phyloP scores from a whole-genome alignment of 352 stramenopile genomes.

The Phytophthora fragariae region DNA sequence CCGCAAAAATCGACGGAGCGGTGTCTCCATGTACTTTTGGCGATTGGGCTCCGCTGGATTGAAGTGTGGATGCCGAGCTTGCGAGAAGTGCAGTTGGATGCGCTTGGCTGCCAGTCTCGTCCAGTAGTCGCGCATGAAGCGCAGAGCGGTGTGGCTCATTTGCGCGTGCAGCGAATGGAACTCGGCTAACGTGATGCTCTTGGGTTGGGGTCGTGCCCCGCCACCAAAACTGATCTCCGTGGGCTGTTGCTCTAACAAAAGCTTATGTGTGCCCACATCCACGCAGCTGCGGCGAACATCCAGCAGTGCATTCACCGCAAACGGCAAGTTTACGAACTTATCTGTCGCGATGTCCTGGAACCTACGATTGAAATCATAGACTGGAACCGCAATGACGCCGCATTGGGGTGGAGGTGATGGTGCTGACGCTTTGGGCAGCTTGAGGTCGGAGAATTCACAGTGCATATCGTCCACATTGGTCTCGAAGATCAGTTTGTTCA shows the following conservation, averaged over 20 bases:
- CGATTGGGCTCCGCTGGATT: conserved; percentile 76
- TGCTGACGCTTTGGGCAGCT: conserved; percentile 40
- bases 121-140: conserved; percentile 85
- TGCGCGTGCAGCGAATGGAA: conserved; percentile 75
- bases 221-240: conserved; percentile 70
- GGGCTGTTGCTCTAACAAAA: conserved; percentile 76
- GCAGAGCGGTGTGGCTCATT: conserved; percentile 73
- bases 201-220: conserved; percentile 34
- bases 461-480: conserved; percentile 71
- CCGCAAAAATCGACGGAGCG: conserved; percentile 66
- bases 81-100: conserved; percentile 72
- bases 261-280: conserved; percentile 62
- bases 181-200: conserved; percentile 79
- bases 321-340: conserved; percentile 75
- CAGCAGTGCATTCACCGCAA: conserved; percentile 74
- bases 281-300: conserved; percentile 79
- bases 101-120: conserved; percentile 74
- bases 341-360: conserved; percentile 68
- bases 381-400: conserved; percentile 57
- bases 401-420: conserved; percentile 46
- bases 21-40: conserved; percentile 68
- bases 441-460: conserved; percentile 64
- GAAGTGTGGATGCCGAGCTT: conserved; percentile 62
- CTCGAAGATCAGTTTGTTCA: conserved; percentile 94
- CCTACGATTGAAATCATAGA: conserved; percentile 78